A percentile compares a stretch with the other conserved stretches of the same genome.
These are phyloP conservation scores for Paralagenidium karlingii DNA, from an alignment of 352 stramenopile genomes.

Conservation along the genomic window DNA sequence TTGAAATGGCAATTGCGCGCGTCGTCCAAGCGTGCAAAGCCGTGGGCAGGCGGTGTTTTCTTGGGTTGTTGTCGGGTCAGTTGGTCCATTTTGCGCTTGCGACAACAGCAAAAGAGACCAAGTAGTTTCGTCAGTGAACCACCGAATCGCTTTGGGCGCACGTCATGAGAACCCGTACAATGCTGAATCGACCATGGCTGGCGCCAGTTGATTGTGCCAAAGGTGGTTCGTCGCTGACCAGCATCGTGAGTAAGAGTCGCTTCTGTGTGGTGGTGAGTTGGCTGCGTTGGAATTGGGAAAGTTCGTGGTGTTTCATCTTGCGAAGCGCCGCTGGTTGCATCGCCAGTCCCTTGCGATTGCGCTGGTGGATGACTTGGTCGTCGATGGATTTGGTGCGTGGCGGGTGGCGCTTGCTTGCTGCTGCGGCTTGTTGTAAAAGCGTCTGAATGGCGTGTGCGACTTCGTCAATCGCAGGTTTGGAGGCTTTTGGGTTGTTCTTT, in stretches of 20 bases:
- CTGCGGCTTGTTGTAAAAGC: too few species aligned
- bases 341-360: too few species aligned
- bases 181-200: slow-evolving; percentile 16
- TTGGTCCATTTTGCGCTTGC: slow-evolving; percentile 24
- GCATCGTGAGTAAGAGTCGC: slow-evolving; percentile 43
- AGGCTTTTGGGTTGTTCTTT: too few species aligned
- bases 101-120: neutral
- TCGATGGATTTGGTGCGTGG: too few species aligned
- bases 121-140: slow-evolving; percentile 5
- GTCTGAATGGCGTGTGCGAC: too few species aligned
- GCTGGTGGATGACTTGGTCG: too few species aligned
- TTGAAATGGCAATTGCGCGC: slow-evolving; percentile 38
- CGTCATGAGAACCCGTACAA: slow-evolving; percentile 7
- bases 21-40: slow-evolving; percentile 49
- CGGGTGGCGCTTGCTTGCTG: too few species aligned
- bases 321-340: too few species aligned
- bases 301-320: slow-evolving; percentile 32
- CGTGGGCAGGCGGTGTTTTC: slow-evolving; percentile 7
- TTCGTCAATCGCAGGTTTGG: too few species aligned
- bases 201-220: slow-evolving; percentile 1
- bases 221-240: slow-evolving; percentile 14
- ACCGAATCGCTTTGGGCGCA: neutral
- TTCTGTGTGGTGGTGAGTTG: slow-evolving; percentile 45
- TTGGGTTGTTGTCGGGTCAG: slow-evolving; percentile 16
- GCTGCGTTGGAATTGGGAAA: slow-evolving; percentile 45